Evolutionary conservation across 1,284 basidiomycete genomes (phyloP).

Genomic region (Trichosporon sp.): DNA sequence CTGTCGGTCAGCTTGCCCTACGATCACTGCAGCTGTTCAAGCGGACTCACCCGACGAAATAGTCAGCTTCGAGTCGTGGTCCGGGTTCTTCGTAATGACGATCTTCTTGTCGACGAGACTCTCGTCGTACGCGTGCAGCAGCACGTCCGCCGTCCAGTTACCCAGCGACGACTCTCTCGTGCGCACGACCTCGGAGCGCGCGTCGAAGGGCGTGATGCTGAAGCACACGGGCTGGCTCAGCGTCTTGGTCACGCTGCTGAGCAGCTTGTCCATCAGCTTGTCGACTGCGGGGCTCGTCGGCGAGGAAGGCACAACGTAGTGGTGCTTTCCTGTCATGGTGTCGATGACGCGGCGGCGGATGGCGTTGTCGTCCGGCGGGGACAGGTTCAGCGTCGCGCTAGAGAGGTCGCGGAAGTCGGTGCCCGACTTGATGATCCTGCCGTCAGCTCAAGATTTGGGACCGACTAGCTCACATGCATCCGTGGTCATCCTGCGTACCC

Average conservation of each 20-base stretch:
- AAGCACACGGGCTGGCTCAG: constrained; percentile 68
- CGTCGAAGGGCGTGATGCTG: constrained; percentile 64
- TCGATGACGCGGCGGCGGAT: constrained; percentile 64
- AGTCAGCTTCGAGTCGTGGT: neutral
- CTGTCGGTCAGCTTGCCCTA: constrained; percentile 34
- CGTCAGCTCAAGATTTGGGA: neutral
- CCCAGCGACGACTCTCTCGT: constrained; percentile 63
- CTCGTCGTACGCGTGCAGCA: constrained; percentile 81
- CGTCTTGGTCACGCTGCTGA: constrained; percentile 65
- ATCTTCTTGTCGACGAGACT: constrained; percentile 48
- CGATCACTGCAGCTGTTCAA: constrained; percentile 17
- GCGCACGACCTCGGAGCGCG: constrained; percentile 68
- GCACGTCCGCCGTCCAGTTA: constrained; percentile 86
- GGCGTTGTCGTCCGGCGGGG: constrained; percentile 55
- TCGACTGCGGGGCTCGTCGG: constrained; percentile 59
- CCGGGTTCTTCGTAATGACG: neutral
- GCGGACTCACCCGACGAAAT: neutral
- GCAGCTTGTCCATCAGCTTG: constrained; percentile 59
- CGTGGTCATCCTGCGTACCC: constrained; percentile 68
- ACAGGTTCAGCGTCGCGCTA: constrained; percentile 62
- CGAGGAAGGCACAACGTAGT: constrained; percentile 58
- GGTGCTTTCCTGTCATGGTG: constrained; percentile 61
- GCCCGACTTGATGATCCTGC: constrained; percentile 67
- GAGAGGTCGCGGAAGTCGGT: constrained; percentile 86
- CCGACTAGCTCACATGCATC: constrained; percentile 55